Evolutionary conservation across 2,329 filamentous ascomycete genomes (phyloP).

Genomic region (Fusarium camptoceras): DNA sequence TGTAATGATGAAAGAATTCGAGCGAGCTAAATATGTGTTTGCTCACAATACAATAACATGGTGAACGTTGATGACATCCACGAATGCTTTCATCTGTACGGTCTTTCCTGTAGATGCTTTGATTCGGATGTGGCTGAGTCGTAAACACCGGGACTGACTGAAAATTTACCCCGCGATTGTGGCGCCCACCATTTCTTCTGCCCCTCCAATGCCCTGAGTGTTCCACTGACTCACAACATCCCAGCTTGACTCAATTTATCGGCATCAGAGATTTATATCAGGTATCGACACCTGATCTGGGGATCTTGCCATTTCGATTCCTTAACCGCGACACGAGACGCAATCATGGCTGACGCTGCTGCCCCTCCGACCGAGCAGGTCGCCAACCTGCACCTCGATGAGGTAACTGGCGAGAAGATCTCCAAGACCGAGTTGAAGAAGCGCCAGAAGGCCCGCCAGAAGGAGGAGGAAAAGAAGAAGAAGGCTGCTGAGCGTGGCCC

Average conservation of each 20-base stretch:
- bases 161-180: constrained; percentile 50
- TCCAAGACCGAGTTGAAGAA: constrained; percentile 95
- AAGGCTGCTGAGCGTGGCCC: constrained; percentile 83
- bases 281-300: constrained; percentile 25
- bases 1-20: constrained; percentile 49
- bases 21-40: constrained; percentile 41
- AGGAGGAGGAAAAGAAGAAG: constrained; percentile 88
- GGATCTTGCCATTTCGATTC: constrained; percentile 14
- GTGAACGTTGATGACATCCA: constrained; percentile 28
- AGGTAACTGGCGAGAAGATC: constrained; percentile 88
- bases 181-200: constrained; percentile 45
- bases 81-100: background rate
- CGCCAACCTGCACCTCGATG: constrained; percentile 85
- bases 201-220: constrained; percentile 49
- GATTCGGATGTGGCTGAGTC: constrained; percentile 33
- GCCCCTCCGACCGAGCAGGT: constrained; percentile 61
- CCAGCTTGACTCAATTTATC: constrained; percentile 40
- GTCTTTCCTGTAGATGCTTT: constrained; percentile 1
- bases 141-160: constrained; percentile 15
- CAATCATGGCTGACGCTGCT: constrained; percentile 50
- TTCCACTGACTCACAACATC: constrained; percentile 45
- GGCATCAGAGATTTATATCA: constrained; percentile 31
- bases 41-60: constrained; percentile 51
- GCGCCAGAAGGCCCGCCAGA: constrained; percentile 89
- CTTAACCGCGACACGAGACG: constrained; percentile 27